These are phyloP conservation scores for Lachancea kluyveri DNA, from an alignment of 805 yeast species.

Conservation along the genomic window DNA sequence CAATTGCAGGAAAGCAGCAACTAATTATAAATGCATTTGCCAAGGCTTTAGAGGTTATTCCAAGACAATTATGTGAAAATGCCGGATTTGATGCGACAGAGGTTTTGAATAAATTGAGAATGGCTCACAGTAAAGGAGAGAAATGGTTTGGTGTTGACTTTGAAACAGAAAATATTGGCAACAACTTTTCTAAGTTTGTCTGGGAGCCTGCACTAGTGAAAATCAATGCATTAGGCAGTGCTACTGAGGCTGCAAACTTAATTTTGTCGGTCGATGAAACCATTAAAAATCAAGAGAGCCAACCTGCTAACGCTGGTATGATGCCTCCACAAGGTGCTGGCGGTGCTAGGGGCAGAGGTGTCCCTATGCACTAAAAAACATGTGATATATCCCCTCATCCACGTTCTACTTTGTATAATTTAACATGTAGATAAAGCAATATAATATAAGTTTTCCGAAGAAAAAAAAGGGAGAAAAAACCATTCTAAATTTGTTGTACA, in stretches of 20 bases:
- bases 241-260: constrained; percentile 93
- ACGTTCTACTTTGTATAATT: too few relatives aligned
- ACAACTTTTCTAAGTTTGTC: constrained; percentile 78
- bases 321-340: constrained; percentile 40
- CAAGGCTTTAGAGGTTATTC: constrained; percentile 89
- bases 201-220: constrained; percentile 98
- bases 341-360: constrained; percentile 75
- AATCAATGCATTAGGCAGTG: constrained; percentile 87
- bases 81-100: constrained; percentile 99
- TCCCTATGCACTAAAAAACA: constrained; percentile 37
- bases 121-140: constrained; percentile 92
- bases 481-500: background rate
- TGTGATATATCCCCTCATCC: too few relatives aligned
- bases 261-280: constrained; percentile 96
- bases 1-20: constrained; percentile 95
- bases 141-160: constrained; percentile 91
- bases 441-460: too few relatives aligned
- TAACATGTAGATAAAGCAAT: too few relatives aligned
- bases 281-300: constrained; percentile 63
- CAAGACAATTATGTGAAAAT: constrained; percentile 95
- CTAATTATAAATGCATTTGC: constrained; percentile 89
- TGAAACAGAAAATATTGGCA: constrained; percentile 71
- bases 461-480: too few relatives aligned
- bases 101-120: constrained; percentile 79
- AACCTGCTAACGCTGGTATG: constrained; percentile 43